Conservation (phyloP, 768 basidiomycete species). For the Lactifluus volemus region DNA sequence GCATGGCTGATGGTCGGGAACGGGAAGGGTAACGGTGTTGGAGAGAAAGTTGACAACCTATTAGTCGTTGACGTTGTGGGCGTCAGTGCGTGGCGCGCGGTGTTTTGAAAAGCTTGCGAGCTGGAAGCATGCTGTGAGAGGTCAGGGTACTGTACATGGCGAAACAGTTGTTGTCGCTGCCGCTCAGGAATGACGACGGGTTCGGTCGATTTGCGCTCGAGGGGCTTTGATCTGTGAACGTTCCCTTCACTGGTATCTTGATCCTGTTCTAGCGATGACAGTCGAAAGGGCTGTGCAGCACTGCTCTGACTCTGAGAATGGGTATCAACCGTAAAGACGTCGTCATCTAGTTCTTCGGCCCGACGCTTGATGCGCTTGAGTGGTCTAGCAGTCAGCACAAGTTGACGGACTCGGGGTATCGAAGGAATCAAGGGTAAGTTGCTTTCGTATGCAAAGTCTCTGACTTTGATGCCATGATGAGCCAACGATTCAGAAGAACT, state of each 20-base stretch:
- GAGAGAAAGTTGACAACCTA: not conserved
- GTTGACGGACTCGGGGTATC: conserved; percentile 39
- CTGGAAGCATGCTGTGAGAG: conserved; percentile 7
- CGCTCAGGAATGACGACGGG: conserved; percentile 10
- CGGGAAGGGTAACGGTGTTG: not conserved
- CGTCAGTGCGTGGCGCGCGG: not conserved
- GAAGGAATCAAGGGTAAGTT: conserved; percentile 52
- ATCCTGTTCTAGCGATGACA: not conserved
- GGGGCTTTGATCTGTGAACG: conserved; percentile 1
- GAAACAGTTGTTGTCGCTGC: conserved; percentile 1
- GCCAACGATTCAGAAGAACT: conserved; percentile 23
- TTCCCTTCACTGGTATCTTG: not conserved
- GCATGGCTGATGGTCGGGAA: conserved; percentile 5
- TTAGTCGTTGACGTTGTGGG: not conserved
- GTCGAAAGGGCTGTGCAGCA: not conserved
- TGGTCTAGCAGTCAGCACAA: conserved; percentile 34
- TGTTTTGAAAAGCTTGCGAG: conserved; percentile 2
- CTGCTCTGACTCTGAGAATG: conserved; percentile 9
- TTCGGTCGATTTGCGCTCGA: conserved; percentile 18
- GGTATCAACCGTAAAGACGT: conserved; percentile 15
- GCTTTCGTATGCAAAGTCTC: conserved; percentile 64
- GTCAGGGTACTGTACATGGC: conserved; percentile 11
- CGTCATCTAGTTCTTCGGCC: conserved; percentile 25
- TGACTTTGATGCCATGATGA: conserved; percentile 34
- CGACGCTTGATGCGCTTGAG: conserved; percentile 31